Base-by-base conservation (phyloP, 345 rosid species). In the Eutrema japonicum region DNA sequence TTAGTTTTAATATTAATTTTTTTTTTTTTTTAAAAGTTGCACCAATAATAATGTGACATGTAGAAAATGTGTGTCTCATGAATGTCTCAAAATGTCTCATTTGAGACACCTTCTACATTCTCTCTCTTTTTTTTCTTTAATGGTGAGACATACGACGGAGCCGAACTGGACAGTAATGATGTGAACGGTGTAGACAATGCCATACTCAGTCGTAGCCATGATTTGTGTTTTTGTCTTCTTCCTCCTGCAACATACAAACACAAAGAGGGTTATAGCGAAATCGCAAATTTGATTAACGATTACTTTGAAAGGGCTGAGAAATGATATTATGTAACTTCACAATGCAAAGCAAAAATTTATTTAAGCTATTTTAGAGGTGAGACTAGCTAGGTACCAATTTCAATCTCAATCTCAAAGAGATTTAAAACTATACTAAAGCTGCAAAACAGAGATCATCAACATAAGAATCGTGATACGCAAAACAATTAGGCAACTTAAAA, bases 141-240 rank as follows among this genome's bases (percentile, higher is more conserved):
- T n/a, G n/a, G n/a, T n/a, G n/a, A n/a, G n/a, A n/a, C n/a, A n/a
- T 42, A 87, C 96, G 33, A 86, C 87, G 73, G 86, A 77, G 40
- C 97, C 98, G 64, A 95, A 95, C 70, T 88, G 92, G 68, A 79
- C 78, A 66, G 86, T 83, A 82, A 92, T 80, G 65, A 92, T 77
- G 67, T 91, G 87, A 40, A 80, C 84, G 72, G 96, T 95, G 84
- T 77, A 87, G 38, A 81, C 82, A 82, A 87, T 70, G 75, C 96
- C 93, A 79, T 69, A 61, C 65, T 77, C 84, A 48, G 88, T 36
- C 76, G 69, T 61, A 85, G 85, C 80, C 78, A 74, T 78, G 50
- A 37, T 69, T 47, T 38, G 7, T 22, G 46, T 37, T 35, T 35
- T 35, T 9, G 12, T 55, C 6, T 35, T 55, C 4, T 30, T 5